A percentile compares a stretch with the other conserved stretches of the same genome.
Conservation (phyloP, 768 basidiomycete species). For the Boletus coccyginus region DNA sequence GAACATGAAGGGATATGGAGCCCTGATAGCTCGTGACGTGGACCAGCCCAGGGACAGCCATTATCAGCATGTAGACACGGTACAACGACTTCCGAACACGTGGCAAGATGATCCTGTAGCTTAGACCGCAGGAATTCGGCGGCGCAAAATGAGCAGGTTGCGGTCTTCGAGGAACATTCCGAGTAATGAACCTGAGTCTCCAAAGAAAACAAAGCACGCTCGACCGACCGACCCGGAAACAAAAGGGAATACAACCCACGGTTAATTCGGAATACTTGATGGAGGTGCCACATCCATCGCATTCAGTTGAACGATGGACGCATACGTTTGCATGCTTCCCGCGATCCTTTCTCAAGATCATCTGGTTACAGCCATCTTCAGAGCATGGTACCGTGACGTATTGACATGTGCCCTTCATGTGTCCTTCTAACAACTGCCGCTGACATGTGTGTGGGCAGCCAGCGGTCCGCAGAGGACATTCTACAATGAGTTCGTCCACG, state of each 20-base stretch:
- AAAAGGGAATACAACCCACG: conserved; percentile 29
- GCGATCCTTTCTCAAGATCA: conserved; percentile 45
- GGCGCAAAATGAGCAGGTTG: conserved; percentile 42
- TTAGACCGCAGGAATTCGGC: conserved; percentile 35
- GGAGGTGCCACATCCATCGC: conserved; percentile 37
- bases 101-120: conserved; percentile 32
- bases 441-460: conserved; percentile 68
- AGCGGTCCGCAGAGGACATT: conserved; percentile 56
- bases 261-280: conserved; percentile 36
- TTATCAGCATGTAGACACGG: conserved; percentile 45
- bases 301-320: conserved; percentile 34
- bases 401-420: conserved; percentile 60
- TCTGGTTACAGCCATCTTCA: conserved; percentile 43
- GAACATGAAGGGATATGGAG: conserved; percentile 46
- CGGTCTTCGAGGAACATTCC: conserved; percentile 37
- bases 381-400: conserved; percentile 54
- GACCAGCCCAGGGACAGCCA: conserved; percentile 57
- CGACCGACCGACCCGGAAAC: background rate
- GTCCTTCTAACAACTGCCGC: conserved; percentile 59
- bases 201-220: background rate
- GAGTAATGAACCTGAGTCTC: conserved; percentile 36
- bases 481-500: conserved; percentile 77
- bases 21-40: conserved; percentile 33
- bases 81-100: conserved; percentile 40
- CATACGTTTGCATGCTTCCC: conserved; percentile 42